A percentile compares a stretch with the other conserved stretches of the same genome.
These are phyloP conservation scores for Solanum rostratum DNA, from an alignment of 257 asterid genomes.

Conservation along the genomic window DNA sequence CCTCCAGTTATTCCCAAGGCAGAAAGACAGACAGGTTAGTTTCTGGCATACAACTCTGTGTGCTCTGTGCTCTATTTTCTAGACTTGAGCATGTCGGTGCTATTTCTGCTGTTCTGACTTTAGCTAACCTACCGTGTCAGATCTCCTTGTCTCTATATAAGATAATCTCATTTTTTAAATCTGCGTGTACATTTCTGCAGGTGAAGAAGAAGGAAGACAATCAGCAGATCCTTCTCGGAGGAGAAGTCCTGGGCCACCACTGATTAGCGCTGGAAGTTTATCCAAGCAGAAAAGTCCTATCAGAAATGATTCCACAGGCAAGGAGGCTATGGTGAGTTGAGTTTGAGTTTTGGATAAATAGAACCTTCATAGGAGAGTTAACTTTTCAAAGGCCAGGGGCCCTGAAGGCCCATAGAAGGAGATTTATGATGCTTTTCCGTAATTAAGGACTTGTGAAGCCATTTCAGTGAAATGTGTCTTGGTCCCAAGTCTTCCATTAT, in stretches of 20 bases:
- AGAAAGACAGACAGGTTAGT: slow-evolving; percentile 58
- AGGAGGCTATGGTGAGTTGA: slow-evolving; percentile 81
- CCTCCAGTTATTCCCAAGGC: slow-evolving; percentile 76
- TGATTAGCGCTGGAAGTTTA: slow-evolving; percentile 37
- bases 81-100: not conserved
- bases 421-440: not conserved
- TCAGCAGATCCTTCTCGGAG: slow-evolving; percentile 66
- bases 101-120: not conserved
- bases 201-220: slow-evolving; percentile 71
- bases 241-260: slow-evolving; percentile 56
- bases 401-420: not conserved
- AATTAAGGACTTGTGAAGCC: not conserved
- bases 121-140: not conserved
- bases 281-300: slow-evolving; percentile 69
- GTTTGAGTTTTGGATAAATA: slow-evolving; percentile 5
- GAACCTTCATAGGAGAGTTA: not conserved
- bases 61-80: not conserved
- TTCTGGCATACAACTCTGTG: not conserved
- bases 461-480: not conserved
- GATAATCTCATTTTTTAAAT: not conserved
- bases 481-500: slow-evolving; percentile 3
- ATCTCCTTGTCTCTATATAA: not conserved
- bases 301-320: slow-evolving; percentile 62
- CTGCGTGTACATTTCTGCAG: slow-evolving; percentile 15
- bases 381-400: not conserved